Percentiles rank a stretch among this genome's conserved stretches.
phyloP scores from a whole-genome alignment of 2,329 filamentous ascomycete species.

The Coniella vitis region DNA sequence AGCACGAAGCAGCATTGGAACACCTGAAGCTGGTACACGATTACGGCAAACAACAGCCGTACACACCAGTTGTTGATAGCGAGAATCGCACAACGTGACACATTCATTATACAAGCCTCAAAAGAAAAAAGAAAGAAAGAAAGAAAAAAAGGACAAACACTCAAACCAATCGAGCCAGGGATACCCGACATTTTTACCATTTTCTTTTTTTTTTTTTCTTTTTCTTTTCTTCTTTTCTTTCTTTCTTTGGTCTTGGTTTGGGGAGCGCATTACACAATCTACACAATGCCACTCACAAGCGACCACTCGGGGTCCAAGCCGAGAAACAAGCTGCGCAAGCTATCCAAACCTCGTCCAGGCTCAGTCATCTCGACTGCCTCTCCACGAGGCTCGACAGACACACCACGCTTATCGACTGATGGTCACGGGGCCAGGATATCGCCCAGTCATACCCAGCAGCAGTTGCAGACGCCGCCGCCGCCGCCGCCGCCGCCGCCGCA shows the following conservation, averaged over 20 bases:
- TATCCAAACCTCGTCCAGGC: conserved; percentile 6
- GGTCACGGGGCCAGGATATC: conserved; percentile 14
- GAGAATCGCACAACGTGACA: too few species aligned
- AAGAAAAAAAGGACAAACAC: background rate
- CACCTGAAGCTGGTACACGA: too few species aligned
- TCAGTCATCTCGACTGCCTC: conserved; percentile 5
- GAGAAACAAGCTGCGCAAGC: conserved; percentile 29
- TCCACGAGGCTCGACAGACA: conserved; percentile 19
- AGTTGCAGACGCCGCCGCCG: too few species aligned
- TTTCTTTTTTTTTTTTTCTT: background rate
- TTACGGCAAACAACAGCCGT: too few species aligned
- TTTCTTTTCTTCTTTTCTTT: background rate
- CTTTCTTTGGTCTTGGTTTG: too few species aligned
- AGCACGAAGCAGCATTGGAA: too few species aligned
- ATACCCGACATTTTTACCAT: too few species aligned
- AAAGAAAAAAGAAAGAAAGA: background rate
- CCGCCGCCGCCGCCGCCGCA: too few species aligned
- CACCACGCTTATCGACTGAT: conserved; percentile 13
- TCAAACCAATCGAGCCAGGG: too few species aligned
- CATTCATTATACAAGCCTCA: too few species aligned
- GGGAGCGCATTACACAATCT: too few species aligned
- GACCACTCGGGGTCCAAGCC: conserved; percentile 18
- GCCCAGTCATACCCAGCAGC: background rate
- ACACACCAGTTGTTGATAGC: too few species aligned
- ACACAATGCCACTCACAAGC: conserved; percentile 15